Evolutionary conservation across 2,329 filamentous ascomycete genomes (phyloP), one percentile per base, ranked within the genome.

Genomic region (Fusarium nanum): DNA sequence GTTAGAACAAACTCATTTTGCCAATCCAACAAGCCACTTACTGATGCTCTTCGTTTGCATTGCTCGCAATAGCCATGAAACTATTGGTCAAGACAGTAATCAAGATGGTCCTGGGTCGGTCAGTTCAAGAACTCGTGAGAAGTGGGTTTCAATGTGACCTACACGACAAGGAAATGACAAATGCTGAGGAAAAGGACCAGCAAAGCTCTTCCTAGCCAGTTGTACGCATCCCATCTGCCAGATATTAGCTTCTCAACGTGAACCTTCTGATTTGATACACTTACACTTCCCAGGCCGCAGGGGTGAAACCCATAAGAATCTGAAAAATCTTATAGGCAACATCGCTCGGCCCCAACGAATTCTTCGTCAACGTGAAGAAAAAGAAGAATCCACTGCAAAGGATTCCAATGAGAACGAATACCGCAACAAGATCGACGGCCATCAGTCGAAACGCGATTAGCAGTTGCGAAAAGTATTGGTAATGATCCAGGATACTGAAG

Each of bases 31-130:
- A 8, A 22, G 13, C 12, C 7, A 77, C 86, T 73, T 78, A 88
- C 84, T 91, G 89, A 67, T 98, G 94, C 80, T 98, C 95, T 78
- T 98, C 92, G 57, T 93, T 93, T 10, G 94, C 94, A 76, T 98
- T 98, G 54, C 93, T 93, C 4, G 96, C 93, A 77, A 98, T 95
- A 3, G 92, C 90, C 92, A 97, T 97, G 82, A 98, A 98, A 0
- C 93, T 97, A 77, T 98, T 98, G 7, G 94, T 97, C 67, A 98
- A 80, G n/a, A 98, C 95, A 0, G 94, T 97, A 73, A 98, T 95
- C 34, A 98, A 84, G 55, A 98, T 97, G 2, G 95, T 97, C 53
- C 87, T 88, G 25, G 4, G 46, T 16, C 45, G 22, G 32, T 71
- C 25, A 67, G 56, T 40, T 55, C 48, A 64, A 34, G 25, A n/a